Percentiles rank a stretch among this genome's conserved stretches.
phyloP scores from a whole-genome alignment of 2,329 filamentous ascomycete genomes.

The Zymoseptoria pseudotritici region DNA sequence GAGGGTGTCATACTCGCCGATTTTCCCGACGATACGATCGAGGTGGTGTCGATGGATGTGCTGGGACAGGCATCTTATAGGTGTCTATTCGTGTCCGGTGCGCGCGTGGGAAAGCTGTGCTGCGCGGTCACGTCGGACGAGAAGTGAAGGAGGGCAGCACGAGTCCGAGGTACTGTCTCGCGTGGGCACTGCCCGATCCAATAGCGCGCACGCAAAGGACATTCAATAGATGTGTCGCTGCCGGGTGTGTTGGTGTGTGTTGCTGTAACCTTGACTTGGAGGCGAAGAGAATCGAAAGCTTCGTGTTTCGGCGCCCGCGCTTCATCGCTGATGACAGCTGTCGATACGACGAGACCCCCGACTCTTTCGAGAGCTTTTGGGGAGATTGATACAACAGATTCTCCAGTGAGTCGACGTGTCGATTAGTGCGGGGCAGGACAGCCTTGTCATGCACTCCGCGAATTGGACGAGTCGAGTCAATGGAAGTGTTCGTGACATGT shows the following conservation, averaged over 20 bases:
- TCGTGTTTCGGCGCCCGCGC: background rate
- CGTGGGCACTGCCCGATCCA: background rate
- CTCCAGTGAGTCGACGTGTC: too few relatives aligned
- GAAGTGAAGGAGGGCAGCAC: background rate
- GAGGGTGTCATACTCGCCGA: background rate
- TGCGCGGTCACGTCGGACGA: background rate
- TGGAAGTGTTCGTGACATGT: too few relatives aligned
- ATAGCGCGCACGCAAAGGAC: background rate
- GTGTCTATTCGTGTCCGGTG: background rate
- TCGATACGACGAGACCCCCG: too few relatives aligned
- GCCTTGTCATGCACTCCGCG: background rate
- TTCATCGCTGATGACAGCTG: background rate
- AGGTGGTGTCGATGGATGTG: background rate
- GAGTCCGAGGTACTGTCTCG: background rate
- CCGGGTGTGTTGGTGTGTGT: background rate
- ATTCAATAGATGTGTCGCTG: background rate
- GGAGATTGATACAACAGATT: background rate
- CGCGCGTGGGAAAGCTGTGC: background rate
- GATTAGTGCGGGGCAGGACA: background rate
- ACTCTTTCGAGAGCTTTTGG: background rate
- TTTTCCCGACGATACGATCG: background rate
- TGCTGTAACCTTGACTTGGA: background rate
- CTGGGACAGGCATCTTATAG: background rate
- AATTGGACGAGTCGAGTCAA: too few relatives aligned
- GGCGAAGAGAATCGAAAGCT: background rate